Evolutionary conservation across 1,284 basidiomycete genomes (phyloP), one percentile per base, ranked within the genome.

Genomic region (Abortiporus biennis): DNA sequence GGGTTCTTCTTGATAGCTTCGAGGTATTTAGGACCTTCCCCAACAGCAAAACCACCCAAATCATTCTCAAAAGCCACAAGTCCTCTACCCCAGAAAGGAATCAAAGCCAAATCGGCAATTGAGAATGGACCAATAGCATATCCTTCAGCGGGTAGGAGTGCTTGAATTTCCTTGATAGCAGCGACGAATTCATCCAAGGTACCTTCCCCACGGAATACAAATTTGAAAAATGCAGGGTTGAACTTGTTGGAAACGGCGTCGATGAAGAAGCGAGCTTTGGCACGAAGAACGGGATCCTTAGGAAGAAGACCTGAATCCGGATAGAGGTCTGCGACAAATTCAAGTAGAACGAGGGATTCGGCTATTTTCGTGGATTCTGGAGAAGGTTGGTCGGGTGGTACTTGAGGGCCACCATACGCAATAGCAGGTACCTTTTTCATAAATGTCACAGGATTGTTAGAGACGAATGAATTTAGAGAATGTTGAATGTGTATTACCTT

Each of bases 291-390:
- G 0, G 76, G 73, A 49, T 77, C 68, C 5, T 62, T 57, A 0
- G 76, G 74, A 6, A 78, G 63, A 12, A 78, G 59, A 1, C 49
- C 48, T 1, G 63, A 57, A 11, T 61, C 46, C 0, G 69, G 72
- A 51, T 59, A 68, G 31, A 74, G 52, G 47, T 79, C 76, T 9
- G 72, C 71, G 42, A 78, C 51, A 57, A 80, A 77, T 51, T 80
- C 76, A 43, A 80, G 58, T 33, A 80, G 65, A 16, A 79, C 65
- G 24, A 71, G 65, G 1, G 75, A 78, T 51, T 82, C 78, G n/a
- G 73, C 66, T 40, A 82, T 57, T 55, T 79, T 79, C 39, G 57
- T 47, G 1, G 74, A 76, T 13, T 74, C 67, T 0, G 72, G 67
- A 2, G 74, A 74, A 1, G 76, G 78, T n/a, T 67, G 52, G 30